Percentiles rank a stretch among this genome's conserved stretches.
Evolutionary conservation across 805 yeast species (phyloP).

Genomic region (Torulaspora maleeae): DNA sequence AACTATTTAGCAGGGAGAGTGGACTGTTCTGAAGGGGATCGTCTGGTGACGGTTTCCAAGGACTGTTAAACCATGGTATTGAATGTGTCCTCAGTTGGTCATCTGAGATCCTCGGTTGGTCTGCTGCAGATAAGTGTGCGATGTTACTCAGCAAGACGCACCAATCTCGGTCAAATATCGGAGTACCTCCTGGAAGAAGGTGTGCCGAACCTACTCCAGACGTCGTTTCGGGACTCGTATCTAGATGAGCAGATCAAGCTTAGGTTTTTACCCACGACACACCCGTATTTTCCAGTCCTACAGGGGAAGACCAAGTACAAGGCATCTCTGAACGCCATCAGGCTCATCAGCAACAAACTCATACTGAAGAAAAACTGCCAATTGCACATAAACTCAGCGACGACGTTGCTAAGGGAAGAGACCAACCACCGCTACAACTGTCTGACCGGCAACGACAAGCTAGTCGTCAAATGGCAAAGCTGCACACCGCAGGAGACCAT

Average conservation of each 20-base stretch:
- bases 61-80: background rate
- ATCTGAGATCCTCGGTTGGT: background rate
- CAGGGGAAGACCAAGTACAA: conserved; percentile 53
- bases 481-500: conserved; percentile 16
- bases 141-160: conserved; percentile 10
- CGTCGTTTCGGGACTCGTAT: conserved; percentile 41
- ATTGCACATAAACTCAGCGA: conserved; percentile 44
- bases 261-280: conserved; percentile 53
- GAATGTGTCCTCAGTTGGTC: background rate
- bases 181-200: conserved; percentile 42
- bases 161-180: conserved; percentile 51
- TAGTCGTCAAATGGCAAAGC: conserved; percentile 30
- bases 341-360: conserved; percentile 49
- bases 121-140: background rate
- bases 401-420: conserved; percentile 29
- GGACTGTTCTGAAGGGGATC: background rate
- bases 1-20: background rate
- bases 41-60: background rate
- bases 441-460: conserved; percentile 22
- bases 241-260: conserved; percentile 47
- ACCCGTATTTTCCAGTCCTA: conserved; percentile 50
- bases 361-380: conserved; percentile 49
- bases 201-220: conserved; percentile 49
- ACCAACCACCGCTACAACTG: conserved; percentile 17
- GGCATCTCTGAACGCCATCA: conserved; percentile 53